A percentile compares a stretch with the other conserved stretches of the same genome.
phyloP scores from a whole-genome alignment of 139 green algal genomes.

The Coccomyxa sp. region DNA sequence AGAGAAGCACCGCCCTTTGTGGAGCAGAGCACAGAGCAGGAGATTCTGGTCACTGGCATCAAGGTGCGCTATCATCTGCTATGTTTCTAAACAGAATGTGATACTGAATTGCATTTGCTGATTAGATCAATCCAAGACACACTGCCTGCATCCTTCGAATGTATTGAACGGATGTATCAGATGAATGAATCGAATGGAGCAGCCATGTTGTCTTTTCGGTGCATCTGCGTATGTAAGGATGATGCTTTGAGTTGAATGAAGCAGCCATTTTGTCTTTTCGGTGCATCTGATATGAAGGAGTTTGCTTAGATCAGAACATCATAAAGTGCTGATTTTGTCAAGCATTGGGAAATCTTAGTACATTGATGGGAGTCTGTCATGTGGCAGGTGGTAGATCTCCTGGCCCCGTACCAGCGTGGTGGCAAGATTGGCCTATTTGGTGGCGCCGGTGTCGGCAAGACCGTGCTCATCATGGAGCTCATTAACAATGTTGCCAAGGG shows the following conservation, averaged over 20 bases:
- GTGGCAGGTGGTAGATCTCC: slow-evolving; percentile 92
- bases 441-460: slow-evolving; percentile 98
- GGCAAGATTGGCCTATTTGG: slow-evolving; percentile 99
- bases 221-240: neutral
- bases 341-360: neutral
- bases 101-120: neutral
- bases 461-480: slow-evolving; percentile 99
- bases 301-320: too few relatives aligned
- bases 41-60: slow-evolving; percentile 98
- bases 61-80: slow-evolving; percentile 70
- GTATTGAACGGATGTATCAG: too few relatives aligned
- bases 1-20: slow-evolving; percentile 90
- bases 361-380: neutral
- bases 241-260: neutral
- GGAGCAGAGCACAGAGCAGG: slow-evolving; percentile 94
- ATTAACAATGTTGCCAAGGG: slow-evolving; percentile 99
- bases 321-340: too few relatives aligned
- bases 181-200: too few relatives aligned
- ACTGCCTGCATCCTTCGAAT: too few relatives aligned
- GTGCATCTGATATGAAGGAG: too few relatives aligned
- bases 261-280: too few relatives aligned
- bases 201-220: too few relatives aligned
- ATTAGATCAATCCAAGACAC: neutral
- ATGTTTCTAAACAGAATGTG: neutral
- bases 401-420: slow-evolving; percentile 97